phyloP scores from a whole-genome alignment of 495 filamentous ascomycete genomes.

The Barbatosphaeria neglecta region DNA sequence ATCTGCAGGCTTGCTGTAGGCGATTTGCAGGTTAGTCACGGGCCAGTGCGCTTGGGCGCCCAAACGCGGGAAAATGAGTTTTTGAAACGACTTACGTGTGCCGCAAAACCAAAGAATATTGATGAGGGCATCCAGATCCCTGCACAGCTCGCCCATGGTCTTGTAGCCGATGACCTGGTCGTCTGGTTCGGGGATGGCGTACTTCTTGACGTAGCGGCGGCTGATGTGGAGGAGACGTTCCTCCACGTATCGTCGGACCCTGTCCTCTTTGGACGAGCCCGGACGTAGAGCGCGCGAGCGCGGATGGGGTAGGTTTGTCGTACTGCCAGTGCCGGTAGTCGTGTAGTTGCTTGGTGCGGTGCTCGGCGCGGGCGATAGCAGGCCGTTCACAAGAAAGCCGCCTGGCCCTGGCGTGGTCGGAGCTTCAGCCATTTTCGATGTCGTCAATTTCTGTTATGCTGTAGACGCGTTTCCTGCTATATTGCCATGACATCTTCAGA shows the following conservation, averaged over 20 bases:
- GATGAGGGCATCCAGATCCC: slow-evolving; percentile 57
- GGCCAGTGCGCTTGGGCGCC: too few relatives aligned
- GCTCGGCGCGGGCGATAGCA: slow-evolving; percentile 46
- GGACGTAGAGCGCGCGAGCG: slow-evolving; percentile 52
- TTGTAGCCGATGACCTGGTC: slow-evolving; percentile 53
- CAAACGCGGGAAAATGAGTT: not conserved
- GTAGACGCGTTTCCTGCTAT: not conserved
- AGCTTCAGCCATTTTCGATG: slow-evolving; percentile 4
- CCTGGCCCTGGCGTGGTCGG: not conserved
- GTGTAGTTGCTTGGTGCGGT: slow-evolving; percentile 29
- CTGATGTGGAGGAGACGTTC: slow-evolving; percentile 50
- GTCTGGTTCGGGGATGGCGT: slow-evolving; percentile 40
- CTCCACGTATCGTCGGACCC: slow-evolving; percentile 60
- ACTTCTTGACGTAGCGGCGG: slow-evolving; percentile 64
- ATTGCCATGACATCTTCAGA: not conserved
- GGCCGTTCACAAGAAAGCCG: slow-evolving; percentile 10
- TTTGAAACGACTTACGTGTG: slow-evolving; percentile 60
- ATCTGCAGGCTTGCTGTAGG: slow-evolving; percentile 65
- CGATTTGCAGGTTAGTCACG: not conserved
- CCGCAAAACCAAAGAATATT: slow-evolving; percentile 75
- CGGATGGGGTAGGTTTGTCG: slow-evolving; percentile 47
- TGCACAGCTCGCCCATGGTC: slow-evolving; percentile 53
- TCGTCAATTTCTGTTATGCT: not conserved
- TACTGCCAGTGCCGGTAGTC: not conserved
- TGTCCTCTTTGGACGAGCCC: slow-evolving; percentile 66